Evolutionary conservation across 202 grass and related monocot genomes (phyloP).

Genomic region (Schoenoplectus triqueter): DNA sequence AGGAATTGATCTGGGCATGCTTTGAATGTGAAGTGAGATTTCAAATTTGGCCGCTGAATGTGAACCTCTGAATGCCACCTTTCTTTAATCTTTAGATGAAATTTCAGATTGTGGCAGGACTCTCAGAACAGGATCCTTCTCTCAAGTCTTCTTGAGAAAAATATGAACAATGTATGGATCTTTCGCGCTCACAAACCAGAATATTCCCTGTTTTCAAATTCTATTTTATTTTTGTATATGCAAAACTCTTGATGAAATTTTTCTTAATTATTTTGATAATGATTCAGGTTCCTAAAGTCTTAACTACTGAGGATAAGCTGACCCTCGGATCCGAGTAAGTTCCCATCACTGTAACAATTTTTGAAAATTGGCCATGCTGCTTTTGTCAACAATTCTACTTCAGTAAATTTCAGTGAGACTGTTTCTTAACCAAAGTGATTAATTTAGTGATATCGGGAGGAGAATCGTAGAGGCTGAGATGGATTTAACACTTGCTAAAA

Average conservation of each 20-base stretch:
- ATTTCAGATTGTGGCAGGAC: constrained; percentile 85
- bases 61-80: too few relatives aligned
- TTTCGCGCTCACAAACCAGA: neutral
- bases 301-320: constrained; percentile 87
- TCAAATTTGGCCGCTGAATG: neutral
- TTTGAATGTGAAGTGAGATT: constrained; percentile 28
- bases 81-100: neutral
- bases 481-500: constrained; percentile 80
- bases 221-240: too few relatives aligned
- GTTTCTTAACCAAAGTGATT: neutral
- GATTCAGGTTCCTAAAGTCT: constrained; percentile 66
- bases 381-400: neutral
- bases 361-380: constrained; percentile 14
- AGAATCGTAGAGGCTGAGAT: constrained; percentile 86
- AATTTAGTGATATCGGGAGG: constrained; percentile 62
- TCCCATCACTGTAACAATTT: neutral
- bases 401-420: constrained; percentile 5
- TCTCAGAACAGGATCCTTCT: constrained; percentile 74
- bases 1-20: neutral
- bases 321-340: constrained; percentile 83
- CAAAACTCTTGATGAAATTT: too few relatives aligned
- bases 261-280: neutral
- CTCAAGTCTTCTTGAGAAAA: constrained; percentile 74
- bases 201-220: neutral
- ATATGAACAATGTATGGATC: constrained; percentile 68